These are phyloP conservation scores for Yamadazyma kitorensis DNA, from an alignment of 805 yeast genomes.

Conservation along the genomic window DNA sequence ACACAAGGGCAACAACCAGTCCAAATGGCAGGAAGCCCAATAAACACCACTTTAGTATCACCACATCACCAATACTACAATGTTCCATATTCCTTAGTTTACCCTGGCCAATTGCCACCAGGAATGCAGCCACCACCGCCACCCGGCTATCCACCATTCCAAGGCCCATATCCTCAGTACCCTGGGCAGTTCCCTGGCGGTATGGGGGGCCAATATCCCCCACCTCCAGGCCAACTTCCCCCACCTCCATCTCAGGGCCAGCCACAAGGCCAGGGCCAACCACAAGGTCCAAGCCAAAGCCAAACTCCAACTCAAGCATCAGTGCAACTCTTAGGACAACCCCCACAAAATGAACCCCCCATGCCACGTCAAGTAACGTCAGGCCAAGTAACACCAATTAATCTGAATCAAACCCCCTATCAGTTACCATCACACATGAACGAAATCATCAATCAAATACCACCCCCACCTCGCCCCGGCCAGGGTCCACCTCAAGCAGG, in stretches of 20 bases:
- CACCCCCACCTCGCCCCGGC: conserved; percentile 2
- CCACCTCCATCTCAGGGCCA: conserved; percentile 12
- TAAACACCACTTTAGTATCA: no score
- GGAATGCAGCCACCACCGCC: not conserved
- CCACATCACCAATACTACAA: no score
- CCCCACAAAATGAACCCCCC: not conserved
- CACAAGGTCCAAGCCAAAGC: conserved; percentile 8
- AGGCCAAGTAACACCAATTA: no score
- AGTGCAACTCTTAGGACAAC: not conserved
- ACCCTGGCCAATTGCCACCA: no score
- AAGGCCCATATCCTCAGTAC: not conserved
- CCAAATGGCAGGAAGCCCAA: no score
- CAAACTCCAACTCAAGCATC: conserved; percentile 13
- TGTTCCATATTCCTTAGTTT: no score
- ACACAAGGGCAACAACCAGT: no score
- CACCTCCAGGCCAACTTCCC: conserved; percentile 24
- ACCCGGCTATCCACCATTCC: not conserved
- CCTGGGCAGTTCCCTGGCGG: no score
- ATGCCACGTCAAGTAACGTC: not conserved
- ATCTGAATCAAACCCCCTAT: no score
- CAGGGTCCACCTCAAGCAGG: conserved; percentile 1
- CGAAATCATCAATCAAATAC: no score
- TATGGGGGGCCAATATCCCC: not conserved
- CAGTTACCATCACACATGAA: no score
- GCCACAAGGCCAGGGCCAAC: conserved; percentile 8